phyloP scores from a whole-genome alignment of 257 asterid species.

The Linderniella brevidens region DNA sequence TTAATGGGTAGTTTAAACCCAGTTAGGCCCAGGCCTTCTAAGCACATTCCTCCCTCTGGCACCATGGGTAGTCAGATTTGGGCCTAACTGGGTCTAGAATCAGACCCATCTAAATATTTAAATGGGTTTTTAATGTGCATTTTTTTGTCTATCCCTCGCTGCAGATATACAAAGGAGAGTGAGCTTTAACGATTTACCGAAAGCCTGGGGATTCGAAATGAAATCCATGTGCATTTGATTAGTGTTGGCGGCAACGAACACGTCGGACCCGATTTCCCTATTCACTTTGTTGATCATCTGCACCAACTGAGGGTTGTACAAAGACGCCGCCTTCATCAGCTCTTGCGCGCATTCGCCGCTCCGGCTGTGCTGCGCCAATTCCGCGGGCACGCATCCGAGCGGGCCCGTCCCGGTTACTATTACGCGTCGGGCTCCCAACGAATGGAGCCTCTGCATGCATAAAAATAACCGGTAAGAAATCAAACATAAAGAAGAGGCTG shows the following conservation, averaged over 20 bases:
- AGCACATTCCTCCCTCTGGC: too few species aligned
- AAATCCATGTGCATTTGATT: constrained; percentile 39
- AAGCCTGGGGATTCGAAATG: constrained; percentile 52
- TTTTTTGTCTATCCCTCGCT: too few species aligned
- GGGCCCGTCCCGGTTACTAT: constrained; percentile 88
- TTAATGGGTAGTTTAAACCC: too few species aligned
- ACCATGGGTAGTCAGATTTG: too few species aligned
- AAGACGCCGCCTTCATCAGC: constrained; percentile 37
- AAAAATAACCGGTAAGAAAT: background rate
- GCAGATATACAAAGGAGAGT: too few species aligned
- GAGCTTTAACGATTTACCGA: constrained; percentile 17
- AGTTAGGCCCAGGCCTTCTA: too few species aligned
- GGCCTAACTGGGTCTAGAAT: too few species aligned
- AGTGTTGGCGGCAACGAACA: constrained; percentile 58
- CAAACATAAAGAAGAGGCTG: background rate
- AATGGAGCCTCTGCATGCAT: constrained; percentile 35
- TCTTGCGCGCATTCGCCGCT: constrained; percentile 54
- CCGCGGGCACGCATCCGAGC: constrained; percentile 78
- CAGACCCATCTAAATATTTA: too few species aligned
- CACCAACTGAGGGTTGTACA: constrained; percentile 57
- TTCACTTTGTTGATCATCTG: constrained; percentile 38
- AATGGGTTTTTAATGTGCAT: too few species aligned
- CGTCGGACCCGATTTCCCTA: constrained; percentile 26
- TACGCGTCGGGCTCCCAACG: constrained; percentile 52
- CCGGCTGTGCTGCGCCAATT: constrained; percentile 40